Evolutionary conservation across 2,329 filamentous ascomycete species (phyloP), one percentile per base, ranked within the genome.

Genomic region (Neofusicoccum kwambonambiense): DNA sequence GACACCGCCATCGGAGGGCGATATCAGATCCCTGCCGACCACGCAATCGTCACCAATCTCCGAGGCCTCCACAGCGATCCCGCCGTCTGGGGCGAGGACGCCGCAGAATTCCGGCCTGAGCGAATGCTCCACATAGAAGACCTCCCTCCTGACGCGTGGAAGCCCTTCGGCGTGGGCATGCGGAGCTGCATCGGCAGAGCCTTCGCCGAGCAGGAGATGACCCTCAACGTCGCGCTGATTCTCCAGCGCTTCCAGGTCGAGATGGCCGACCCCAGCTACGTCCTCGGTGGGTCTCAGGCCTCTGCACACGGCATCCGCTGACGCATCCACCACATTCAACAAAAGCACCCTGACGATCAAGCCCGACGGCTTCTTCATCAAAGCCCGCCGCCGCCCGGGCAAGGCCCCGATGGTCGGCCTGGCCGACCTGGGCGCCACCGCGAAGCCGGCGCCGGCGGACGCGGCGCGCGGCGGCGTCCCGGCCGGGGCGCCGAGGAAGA

Each of bases 171-270:
- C 1, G 90, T 90, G 65, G 90, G 90, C 1, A 81, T 84, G 67
- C 80, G 90, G 62, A 88, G 81, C 1, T 93, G 90, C 69, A 92
- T 93, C 66, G 90, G 90, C 3, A 80, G 89, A 1, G 82, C 86
- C 0, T 93, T 93, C 72, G 89, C 90, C 1, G 90, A 88, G 87
- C 90, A 93, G 72, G 90, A 93, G 50, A 69, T 70, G 69, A 65
- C 70, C 4, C 67, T 73, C 42, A 64, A 66, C n/a, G 60, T 70
- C 2, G 67, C 71, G 8, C 65, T 72, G 9, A 69, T 91, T 12
- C 79, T 92, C 65, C 89, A 92, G 70, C 90, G 89, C 70, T 91
- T 92, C 77, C 84, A 91, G 69, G 86, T 92, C 66, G 80, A 81
- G 56, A 75, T 87, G 63, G 84, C 84, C 44, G 84, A 92, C 67